phyloP scores from a whole-genome alignment of 176 grass and related monocot species.

The Tillandsia fasciculata region DNA sequence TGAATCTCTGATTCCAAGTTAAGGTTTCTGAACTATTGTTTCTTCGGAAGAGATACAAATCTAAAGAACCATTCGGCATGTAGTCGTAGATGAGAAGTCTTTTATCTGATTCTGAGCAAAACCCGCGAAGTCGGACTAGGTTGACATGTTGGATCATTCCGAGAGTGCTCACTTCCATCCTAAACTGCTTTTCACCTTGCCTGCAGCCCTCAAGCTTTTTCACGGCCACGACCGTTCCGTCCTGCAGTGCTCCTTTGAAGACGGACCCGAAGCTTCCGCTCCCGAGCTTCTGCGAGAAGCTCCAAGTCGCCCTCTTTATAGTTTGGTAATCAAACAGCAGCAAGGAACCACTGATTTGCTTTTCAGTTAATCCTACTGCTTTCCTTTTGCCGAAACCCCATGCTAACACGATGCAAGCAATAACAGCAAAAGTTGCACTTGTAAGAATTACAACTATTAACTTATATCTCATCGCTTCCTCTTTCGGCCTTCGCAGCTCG shows the following conservation, averaged over 20 bases:
- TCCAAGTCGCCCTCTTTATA: slow-evolving; percentile 1
- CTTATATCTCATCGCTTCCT: too few species aligned
- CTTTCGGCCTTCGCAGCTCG: background rate
- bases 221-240: background rate
- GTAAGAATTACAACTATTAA: background rate
- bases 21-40: background rate
- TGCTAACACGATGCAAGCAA: background rate
- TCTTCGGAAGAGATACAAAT: background rate
- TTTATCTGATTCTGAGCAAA: slow-evolving; percentile 3
- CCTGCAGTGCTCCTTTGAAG: slow-evolving; percentile 6
- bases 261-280: slow-evolving; percentile 1
- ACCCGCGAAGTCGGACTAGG: slow-evolving; percentile 1
- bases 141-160: slow-evolving; percentile 6
- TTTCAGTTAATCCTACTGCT: background rate
- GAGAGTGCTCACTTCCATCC: background rate
- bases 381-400: background rate
- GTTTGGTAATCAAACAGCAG: background rate
- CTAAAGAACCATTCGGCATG: background rate
- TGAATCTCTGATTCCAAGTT: background rate
- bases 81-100: slow-evolving; percentile 4
- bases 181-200: slow-evolving; percentile 11
- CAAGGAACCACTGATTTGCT: background rate
- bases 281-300: slow-evolving; percentile 3
- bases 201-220: slow-evolving; percentile 1
- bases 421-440: background rate